Evolutionary conservation across 257 asterid species (phyloP).

Genomic region (Forsythia suspensa): DNA sequence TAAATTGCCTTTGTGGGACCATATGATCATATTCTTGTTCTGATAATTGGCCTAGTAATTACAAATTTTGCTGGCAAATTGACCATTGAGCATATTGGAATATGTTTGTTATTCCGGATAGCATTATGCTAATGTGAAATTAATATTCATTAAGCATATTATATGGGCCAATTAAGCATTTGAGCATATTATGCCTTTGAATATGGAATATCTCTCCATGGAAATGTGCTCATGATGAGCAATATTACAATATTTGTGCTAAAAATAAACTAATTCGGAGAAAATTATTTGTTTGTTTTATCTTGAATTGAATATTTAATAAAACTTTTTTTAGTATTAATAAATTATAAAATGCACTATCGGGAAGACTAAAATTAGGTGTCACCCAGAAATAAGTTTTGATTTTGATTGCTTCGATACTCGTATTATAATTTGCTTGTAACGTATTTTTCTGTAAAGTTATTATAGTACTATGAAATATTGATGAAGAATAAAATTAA

Average conservation of each 20-base stretch:
- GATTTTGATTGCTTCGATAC: no score
- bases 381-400: no score
- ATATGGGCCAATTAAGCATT: no score
- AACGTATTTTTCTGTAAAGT: no score
- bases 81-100: background rate
- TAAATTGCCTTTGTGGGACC: background rate
- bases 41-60: conserved; percentile 24
- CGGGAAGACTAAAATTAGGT: no score
- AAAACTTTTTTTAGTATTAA: no score
- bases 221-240: background rate
- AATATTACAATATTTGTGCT: background rate
- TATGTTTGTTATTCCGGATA: background rate
- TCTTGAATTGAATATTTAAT: no score
- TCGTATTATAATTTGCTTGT: no score
- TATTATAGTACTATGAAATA: no score
- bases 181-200: background rate
- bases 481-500: no score
- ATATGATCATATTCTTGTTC: conserved; percentile 8
- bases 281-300: background rate
- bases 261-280: background rate
- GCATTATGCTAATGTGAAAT: background rate
- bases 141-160: background rate
- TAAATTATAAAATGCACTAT: no score
- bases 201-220: background rate
- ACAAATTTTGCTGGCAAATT: conserved; percentile 1